A percentile compares a stretch with the other conserved stretches of the same genome.
phyloP scores from a whole-genome alignment of 768 basidiomycete genomes.

The Panaeolus papilionaceus region DNA sequence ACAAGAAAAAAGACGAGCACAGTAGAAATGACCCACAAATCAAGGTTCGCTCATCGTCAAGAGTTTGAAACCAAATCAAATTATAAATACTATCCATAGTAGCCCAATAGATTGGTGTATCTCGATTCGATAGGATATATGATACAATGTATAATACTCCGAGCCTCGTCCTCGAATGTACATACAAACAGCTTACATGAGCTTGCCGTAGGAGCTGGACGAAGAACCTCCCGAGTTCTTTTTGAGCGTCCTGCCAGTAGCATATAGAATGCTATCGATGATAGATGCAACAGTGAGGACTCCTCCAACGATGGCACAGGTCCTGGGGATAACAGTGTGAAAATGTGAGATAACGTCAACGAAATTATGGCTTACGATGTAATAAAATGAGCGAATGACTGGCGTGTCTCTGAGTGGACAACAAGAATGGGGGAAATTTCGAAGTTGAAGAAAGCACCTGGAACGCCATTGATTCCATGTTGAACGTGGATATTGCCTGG shows the following conservation, averaged over 20 bases:
- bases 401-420: conserved; percentile 87
- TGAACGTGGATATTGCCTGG: conserved; percentile 72
- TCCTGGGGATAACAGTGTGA: conserved; percentile 51
- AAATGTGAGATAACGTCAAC: neutral
- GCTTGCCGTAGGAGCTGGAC: conserved; percentile 45
- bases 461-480: conserved; percentile 77
- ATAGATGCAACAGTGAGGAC: conserved; percentile 94
- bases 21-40: conserved; percentile 40
- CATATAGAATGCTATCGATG: conserved; percentile 87
- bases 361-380: conserved; percentile 75
- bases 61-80: neutral
- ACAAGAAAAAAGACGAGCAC: too few relatives aligned
- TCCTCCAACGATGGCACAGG: conserved; percentile 97
- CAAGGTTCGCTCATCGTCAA: conserved; percentile 52
- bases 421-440: conserved; percentile 98
- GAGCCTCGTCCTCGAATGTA: conserved; percentile 12
- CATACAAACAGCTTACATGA: conserved; percentile 44
- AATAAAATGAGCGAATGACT: conserved; percentile 97
- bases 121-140: conserved; percentile 22
- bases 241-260: conserved; percentile 77
- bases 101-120: conserved; percentile 12
- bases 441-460: conserved; percentile 89
- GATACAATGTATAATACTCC: conserved; percentile 25
- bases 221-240: conserved; percentile 46
- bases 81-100: conserved; percentile 14